Base-by-base conservation (phyloP, 306 rosid genomes). In the Quercus bicolor region DNA sequence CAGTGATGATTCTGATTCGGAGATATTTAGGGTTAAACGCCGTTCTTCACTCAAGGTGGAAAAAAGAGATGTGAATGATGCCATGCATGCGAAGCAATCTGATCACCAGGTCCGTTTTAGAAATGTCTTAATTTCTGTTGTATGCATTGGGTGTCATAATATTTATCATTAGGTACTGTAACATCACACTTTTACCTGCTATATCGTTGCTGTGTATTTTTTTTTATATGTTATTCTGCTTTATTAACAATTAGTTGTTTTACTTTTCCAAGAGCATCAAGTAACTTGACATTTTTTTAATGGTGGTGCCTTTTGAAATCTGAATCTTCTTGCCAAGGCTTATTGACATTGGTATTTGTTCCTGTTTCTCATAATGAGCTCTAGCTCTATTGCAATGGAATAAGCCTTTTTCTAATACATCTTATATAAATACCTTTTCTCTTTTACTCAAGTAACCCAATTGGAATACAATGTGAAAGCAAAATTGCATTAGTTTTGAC, bases 1-100 rank as follows among this genome's bases (percentile, higher is more conserved):
- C 70, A 86, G 92, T 80, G 96, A 91, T 75, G 91, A 87, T 84
- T 96, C 98, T 34, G 99, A 96, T 82, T 84, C 91, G 3, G 94
- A 88, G 80, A 89, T 86, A 70, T 96, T 96, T 82, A 85, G 98
- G 86, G 98, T 90, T 78, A 96, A 96, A 83, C 94, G 99, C n/a
- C 96, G 94, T 68, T 84, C 98, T 21, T 81, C 96, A 43, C 87
- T 86, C 81, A 91, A 86, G 89, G 87, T 90, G 64, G 91, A 90
- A 75, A 96, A 80, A 85, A 89, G 90, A 81, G 86, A 73, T 73
- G 13, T 73, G 60, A 82, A 69, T 70, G 83, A 86, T 70, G 80
- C 60, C 55, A 45, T 20, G 65, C 76, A 83, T 77, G 51, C 73
- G 31, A 88, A 79, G 78, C 89, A 83, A 81, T 79, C 88, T 76